Base-by-base conservation (phyloP, 2,329 filamentous ascomycete genomes). In the Aciculosporium take region DNA sequence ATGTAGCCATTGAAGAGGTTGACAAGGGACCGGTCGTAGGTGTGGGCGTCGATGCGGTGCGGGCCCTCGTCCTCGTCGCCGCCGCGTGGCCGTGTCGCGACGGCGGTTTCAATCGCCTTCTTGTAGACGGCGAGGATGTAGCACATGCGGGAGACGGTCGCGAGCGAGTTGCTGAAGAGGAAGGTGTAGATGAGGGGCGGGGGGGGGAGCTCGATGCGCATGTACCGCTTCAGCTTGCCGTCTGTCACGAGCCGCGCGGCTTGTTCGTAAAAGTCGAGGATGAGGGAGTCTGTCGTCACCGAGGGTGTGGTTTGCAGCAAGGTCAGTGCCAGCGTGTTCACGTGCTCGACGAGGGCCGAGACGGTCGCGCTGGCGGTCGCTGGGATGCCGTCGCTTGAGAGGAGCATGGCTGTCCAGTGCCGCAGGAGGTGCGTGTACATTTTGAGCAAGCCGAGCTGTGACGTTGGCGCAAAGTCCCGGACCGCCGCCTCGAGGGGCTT, bases 1-100 rank as follows among this genome's bases (percentile, higher is more conserved):
- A 93, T 71, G 56, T 82, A 87, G 18, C 81, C 81, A 56, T 94
- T 94, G 63, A 91, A 88, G 20, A 71, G 63, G 48, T 76, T 74
- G 31, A 86, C 73, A 42, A 81, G 74, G 25, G 67, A 61, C 32
- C 72, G 67, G 23, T 76, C 67, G 46, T 79, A 81, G 9, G 63
- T 57, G 15, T 58, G 56, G 5, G 58, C 53, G 45, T 62, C 54
- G 33, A 63, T 52, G 7, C 39, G 30, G 15, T 48, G 51, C 15
- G 52, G 42, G 21, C 48, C 51, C 37, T 48, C 46, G 18, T 8
- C 59, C 35, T 3, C 7, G 23, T 17, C 46, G n/a, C 20, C 47
- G 53, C 51, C 51, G 36, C 48, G 43, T 27, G 43, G 25, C 15
- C 45, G 44, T 3, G 68, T 55, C 41, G 63, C 50, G 63, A 74